Conservation (phyloP, 2,329 filamentous ascomycete species). For the Fusarium phyllophilum region DNA sequence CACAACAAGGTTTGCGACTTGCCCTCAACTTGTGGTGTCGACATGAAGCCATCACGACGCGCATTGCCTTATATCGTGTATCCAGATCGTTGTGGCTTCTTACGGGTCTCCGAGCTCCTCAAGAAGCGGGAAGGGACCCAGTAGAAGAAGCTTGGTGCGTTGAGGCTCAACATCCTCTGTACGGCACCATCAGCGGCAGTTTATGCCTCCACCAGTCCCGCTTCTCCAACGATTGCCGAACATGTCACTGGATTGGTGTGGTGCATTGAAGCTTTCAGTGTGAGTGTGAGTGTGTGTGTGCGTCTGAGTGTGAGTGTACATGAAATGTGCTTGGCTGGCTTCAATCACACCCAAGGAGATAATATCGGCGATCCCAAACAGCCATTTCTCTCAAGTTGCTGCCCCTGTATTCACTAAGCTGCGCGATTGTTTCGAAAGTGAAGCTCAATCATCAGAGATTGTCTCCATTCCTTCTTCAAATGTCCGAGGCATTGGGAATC, state of each 20-base stretch:
- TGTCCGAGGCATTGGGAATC: constrained; percentile 14
- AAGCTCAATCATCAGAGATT: background rate
- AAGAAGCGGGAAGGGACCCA: constrained; percentile 42
- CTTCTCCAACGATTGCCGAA: constrained; percentile 47
- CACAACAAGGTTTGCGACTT: background rate
- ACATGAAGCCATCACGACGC: constrained; percentile 41
- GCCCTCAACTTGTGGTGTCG: background rate
- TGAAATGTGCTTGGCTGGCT: background rate
- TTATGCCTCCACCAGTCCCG: constrained; percentile 42
- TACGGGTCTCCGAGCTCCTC: constrained; percentile 30
- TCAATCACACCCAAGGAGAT: background rate
- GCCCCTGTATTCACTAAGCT: constrained; percentile 5
- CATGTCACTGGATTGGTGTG: constrained; percentile 38
- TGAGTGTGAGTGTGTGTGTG: constrained; percentile 3
- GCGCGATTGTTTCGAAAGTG: constrained; percentile 13
- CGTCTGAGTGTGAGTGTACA: background rate
- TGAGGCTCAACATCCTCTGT: constrained; percentile 41
- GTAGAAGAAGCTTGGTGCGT: constrained; percentile 39
- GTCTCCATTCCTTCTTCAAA: background rate
- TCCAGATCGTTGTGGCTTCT: constrained; percentile 37
- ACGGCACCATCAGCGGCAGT: constrained; percentile 44
- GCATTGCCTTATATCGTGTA: constrained; percentile 10
- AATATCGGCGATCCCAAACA: background rate
- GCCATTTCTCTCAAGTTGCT: background rate
- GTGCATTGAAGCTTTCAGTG: constrained; percentile 17